Conservation (phyloP, 148 eudicot genomes). For the Silene conica region DNA sequence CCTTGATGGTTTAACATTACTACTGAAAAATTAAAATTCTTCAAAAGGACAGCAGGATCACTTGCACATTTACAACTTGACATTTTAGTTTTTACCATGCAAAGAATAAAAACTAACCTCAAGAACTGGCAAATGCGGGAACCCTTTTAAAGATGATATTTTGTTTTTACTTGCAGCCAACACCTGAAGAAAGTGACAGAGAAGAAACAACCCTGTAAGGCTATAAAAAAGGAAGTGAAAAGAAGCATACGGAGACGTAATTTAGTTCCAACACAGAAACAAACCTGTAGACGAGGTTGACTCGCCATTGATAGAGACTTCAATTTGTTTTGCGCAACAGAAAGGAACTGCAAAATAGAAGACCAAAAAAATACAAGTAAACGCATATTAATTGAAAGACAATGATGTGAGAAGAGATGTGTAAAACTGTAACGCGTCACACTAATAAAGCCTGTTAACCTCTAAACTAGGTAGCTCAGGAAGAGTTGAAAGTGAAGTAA, state of each 20-base stretch:
- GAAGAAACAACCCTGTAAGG: conserved; percentile 5
- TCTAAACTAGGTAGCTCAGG: conserved; percentile 96
- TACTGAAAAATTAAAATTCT: background rate
- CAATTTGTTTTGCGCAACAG: conserved; percentile 92
- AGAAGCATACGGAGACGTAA: conserved; percentile 5
- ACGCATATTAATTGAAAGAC: conserved; percentile 1
- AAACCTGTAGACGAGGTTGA: conserved; percentile 97
- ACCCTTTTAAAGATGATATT: conserved; percentile 83
- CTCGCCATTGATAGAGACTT: conserved; percentile 98
- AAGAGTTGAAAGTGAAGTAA: conserved; percentile 80
- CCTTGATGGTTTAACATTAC: background rate
- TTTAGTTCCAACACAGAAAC: conserved; percentile 12
- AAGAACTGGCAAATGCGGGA: conserved; percentile 80
- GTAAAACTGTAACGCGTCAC: conserved; percentile 5
- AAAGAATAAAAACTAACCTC: conserved; percentile 55
- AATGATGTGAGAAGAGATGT: background rate
- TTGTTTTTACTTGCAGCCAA: conserved; percentile 97
- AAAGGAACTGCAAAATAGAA: conserved; percentile 60
- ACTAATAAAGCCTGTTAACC: conserved; percentile 38
- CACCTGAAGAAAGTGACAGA: conserved; percentile 45
- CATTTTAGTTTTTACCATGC: background rate
- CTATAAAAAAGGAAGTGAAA: conserved; percentile 11
- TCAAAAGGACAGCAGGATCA: background rate
- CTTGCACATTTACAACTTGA: background rate
- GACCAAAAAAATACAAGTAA: background rate